These are phyloP conservation scores for Wilcoxina mikolae DNA, from an alignment of 495 filamentous ascomycete genomes.

Conservation along the genomic window DNA sequence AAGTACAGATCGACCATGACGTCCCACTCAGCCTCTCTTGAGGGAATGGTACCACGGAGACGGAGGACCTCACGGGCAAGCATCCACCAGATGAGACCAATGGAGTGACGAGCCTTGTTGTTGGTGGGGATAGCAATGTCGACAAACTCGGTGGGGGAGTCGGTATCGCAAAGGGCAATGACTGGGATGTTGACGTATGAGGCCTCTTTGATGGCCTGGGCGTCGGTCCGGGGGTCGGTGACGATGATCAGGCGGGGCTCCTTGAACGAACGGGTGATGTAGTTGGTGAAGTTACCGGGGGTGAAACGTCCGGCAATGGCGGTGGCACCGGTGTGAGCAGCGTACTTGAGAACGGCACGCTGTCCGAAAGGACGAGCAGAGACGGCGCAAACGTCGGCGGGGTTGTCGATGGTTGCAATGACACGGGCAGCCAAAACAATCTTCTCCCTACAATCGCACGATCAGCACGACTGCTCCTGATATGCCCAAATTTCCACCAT, in stretches of 20 bases:
- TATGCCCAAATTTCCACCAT: background rate
- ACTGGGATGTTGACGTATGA: conserved; percentile 99
- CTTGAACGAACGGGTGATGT: conserved; percentile 99
- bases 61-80: conserved; percentile 97
- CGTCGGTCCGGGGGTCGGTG: conserved; percentile 97
- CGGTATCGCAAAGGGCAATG: conserved; percentile 95
- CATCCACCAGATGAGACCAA: conserved; percentile 99
- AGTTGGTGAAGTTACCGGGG: conserved; percentile 99
- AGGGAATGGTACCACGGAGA: conserved; percentile 86
- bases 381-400: conserved; percentile 96
- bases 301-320: conserved; percentile 99
- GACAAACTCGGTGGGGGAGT: conserved; percentile 98
- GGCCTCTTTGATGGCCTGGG: conserved; percentile 99
- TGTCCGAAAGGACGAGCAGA: conserved; percentile 98
- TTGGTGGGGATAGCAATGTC: conserved; percentile 99
- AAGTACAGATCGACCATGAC: conserved; percentile 99
- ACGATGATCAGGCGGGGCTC: conserved; percentile 98
- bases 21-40: conserved; percentile 92
- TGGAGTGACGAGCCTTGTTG: conserved; percentile 99
- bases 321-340: conserved; percentile 87
- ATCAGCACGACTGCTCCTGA: conserved; percentile 5
- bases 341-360: conserved; percentile 98
- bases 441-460: conserved; percentile 68
- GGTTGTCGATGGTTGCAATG: conserved; percentile 98
- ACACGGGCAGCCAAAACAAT: conserved; percentile 95